Evolutionary conservation across 352 stramenopile species (phyloP).

Genomic region (Globisporangium middletonii): DNA sequence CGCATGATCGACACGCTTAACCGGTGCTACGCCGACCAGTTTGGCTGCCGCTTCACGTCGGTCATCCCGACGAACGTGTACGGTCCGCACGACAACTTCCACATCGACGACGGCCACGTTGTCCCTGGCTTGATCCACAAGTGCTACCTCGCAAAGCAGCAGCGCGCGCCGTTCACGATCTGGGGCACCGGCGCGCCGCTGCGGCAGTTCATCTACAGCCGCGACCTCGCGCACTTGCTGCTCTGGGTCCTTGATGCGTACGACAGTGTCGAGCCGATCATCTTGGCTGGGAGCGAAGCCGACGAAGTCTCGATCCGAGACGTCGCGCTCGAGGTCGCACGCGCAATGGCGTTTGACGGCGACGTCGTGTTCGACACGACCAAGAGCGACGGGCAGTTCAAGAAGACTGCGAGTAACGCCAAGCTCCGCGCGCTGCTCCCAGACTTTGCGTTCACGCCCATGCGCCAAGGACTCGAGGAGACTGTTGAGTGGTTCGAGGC

Average conservation of each 20-base stretch:
- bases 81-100: conserved; percentile 98
- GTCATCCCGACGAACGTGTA: conserved; percentile 99
- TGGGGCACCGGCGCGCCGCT: conserved; percentile 94
- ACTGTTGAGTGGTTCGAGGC: conserved; percentile 48
- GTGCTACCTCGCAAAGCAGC: conserved; percentile 94
- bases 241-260: conserved; percentile 76
- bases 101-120: conserved; percentile 95
- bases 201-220: conserved; percentile 97
- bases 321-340: conserved; percentile 81
- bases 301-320: conserved; percentile 95
- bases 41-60: conserved; percentile 96
- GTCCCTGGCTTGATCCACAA: conserved; percentile 99
- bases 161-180: conserved; percentile 88
- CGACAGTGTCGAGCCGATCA: conserved; percentile 92
- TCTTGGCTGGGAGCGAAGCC: conserved; percentile 92
- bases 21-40: conserved; percentile 94
- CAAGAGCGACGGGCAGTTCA: conserved; percentile 98
- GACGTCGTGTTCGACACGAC: conserved; percentile 89
- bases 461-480: conserved; percentile 77
- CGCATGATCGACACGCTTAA: conserved; percentile 98
- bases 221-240: conserved; percentile 93
- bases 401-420: conserved; percentile 97
- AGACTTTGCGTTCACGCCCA: conserved; percentile 93
- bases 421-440: conserved; percentile 90
- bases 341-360: conserved; percentile 74